Conservation (phyloP, 1,139 yeast species). For the Hansenula sp. region DNA sequence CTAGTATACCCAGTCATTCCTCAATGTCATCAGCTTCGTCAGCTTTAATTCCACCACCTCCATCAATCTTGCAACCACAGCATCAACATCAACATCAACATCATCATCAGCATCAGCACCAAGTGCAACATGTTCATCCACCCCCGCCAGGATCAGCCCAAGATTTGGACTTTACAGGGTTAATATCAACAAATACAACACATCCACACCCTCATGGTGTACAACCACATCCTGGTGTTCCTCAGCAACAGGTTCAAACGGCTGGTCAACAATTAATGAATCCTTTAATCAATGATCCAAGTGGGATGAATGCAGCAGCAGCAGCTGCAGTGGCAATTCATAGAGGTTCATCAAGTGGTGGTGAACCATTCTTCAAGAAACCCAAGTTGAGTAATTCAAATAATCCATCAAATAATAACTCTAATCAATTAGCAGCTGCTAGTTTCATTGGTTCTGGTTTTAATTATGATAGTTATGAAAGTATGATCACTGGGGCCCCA, state of each 20-base stretch:
- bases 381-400: not conserved
- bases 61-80: not conserved
- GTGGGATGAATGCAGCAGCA: not conserved
- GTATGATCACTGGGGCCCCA: not conserved
- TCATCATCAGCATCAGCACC: constrained; percentile 5
- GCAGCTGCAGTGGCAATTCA: not conserved
- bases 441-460: not conserved
- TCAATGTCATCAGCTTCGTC: constrained; percentile 2
- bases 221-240: not conserved
- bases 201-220: not conserved
- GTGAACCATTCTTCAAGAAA: not conserved
- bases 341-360: not conserved
- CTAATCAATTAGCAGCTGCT: not conserved
- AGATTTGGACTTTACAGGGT: not conserved
- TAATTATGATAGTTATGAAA: not conserved
- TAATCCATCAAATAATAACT: not conserved
- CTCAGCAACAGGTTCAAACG: not conserved
- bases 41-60: constrained; percentile 5
- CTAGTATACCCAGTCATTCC: not conserved
- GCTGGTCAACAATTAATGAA: not conserved
- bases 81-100: constrained; percentile 5
- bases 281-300: not conserved
- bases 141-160: constrained; percentile 4
- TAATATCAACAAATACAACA: constrained; percentile 2
- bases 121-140: constrained; percentile 4